Evolutionary conservation across 306 rosid genomes (phyloP).

Genomic region (Prunus persica): DNA sequence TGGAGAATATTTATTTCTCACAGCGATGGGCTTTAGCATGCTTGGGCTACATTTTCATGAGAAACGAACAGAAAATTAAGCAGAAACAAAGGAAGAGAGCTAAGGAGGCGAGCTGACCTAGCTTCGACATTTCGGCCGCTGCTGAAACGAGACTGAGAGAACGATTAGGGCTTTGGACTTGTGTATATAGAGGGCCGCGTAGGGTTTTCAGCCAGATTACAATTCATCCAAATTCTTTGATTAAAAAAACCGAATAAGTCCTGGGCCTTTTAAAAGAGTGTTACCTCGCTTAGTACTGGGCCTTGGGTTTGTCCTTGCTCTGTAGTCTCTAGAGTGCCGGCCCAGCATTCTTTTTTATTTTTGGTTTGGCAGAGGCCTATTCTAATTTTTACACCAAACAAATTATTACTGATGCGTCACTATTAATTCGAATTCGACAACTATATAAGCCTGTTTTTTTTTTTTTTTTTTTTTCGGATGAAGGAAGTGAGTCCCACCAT

Average conservation of each 20-base stretch:
- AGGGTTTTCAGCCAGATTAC: slow-evolving; percentile 35
- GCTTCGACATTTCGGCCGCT: slow-evolving; percentile 51
- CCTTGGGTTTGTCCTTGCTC: not conserved
- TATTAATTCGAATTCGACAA: too few relatives aligned
- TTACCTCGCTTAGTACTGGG: not conserved
- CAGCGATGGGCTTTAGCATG: not conserved
- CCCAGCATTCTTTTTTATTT: too few relatives aligned
- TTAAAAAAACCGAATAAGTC: not conserved
- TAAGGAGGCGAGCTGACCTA: slow-evolving; percentile 30
- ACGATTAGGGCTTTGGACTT: slow-evolving; percentile 13
- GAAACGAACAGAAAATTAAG: not conserved
- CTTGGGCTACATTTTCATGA: not conserved
- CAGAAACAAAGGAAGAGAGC: not conserved
- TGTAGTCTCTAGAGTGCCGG: too few relatives aligned
- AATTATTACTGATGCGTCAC: too few relatives aligned
- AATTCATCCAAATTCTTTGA: not conserved
- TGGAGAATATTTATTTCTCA: too few relatives aligned
- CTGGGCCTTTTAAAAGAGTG: not conserved
- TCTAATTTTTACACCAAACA: too few relatives aligned
- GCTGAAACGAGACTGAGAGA: slow-evolving; percentile 9
- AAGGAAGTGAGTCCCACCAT: too few relatives aligned
- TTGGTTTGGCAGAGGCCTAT: too few relatives aligned
- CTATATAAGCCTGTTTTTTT: too few relatives aligned
- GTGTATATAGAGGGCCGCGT: slow-evolving; percentile 20
- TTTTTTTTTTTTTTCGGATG: too few relatives aligned